Evolutionary conservation across 306 rosid genomes (phyloP), one percentile per base, ranked within the genome.

Genomic region (Macrotyloma uniflorum): DNA sequence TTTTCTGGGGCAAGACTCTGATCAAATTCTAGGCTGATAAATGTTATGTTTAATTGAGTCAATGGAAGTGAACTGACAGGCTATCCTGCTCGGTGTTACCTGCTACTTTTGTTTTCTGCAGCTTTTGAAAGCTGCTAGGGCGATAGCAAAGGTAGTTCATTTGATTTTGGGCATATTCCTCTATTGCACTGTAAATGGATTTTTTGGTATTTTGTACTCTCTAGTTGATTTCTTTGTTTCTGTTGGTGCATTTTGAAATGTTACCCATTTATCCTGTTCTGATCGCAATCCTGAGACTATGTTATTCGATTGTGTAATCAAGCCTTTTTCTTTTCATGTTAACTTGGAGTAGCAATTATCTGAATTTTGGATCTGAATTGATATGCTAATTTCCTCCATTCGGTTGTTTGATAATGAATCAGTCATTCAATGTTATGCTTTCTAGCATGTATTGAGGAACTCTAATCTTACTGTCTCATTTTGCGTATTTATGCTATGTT

Each of bases 71-170:
- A 74, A 59, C 33, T 62, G 66, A 43, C 13, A 35, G 26, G 24
- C 50, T 62, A 53, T 36, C 19, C n/a, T 75, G 46, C 50, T 53
- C 26, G 26, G 42, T 43, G 33, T 23, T 57, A 26, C 66, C 35
- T 54, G 23, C 12, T 71, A 15, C 57, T 80, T 65, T 75, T 53
- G 78, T 53, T 64, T 28, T 69, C 8, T 70, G 26, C 36, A 5
- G 43, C 45, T 63, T 66, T 55, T 74, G 42, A 53, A 42, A 32
- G 32, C 58, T 57, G 54, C 47, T 22, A 40, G 70, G 57, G 43
- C 20, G 3, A 13, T 63, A 43, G 32, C 16, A 9, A 83, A 78
- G 67, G 47, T 30, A 28, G 36, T n/a, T 74, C 19, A 10, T 33
- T 79, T 69, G 20, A 46, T 68, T 50, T 61, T 43, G 47, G 10